phyloP scores from a whole-genome alignment of 352 stramenopile genomes.

The Globisporangium canariense region DNA sequence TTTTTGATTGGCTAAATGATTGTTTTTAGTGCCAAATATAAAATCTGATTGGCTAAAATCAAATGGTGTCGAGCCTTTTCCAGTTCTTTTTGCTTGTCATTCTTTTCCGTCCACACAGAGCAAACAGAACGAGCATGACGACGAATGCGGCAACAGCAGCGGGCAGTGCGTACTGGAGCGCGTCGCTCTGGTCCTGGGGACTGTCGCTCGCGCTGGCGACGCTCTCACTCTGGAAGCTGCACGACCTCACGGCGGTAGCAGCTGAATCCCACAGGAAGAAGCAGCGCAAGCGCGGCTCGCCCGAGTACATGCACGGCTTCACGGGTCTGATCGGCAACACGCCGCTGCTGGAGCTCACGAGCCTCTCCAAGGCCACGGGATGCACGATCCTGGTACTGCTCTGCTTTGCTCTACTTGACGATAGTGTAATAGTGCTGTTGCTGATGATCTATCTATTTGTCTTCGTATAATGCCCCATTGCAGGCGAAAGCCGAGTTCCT shows the following conservation, averaged over 20 bases:
- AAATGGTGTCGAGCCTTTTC: conserved; percentile 12
- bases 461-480: not conserved
- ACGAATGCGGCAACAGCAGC: conserved; percentile 20
- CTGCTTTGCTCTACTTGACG: not conserved
- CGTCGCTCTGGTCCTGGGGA: conserved; percentile 52
- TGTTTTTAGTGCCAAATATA: not conserved
- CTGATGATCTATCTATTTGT: not conserved
- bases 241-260: conserved; percentile 35
- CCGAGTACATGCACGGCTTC: conserved; percentile 50
- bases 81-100: conserved; percentile 1
- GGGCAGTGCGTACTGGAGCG: conserved; percentile 25
- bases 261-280: conserved; percentile 21
- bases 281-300: conserved; percentile 18
- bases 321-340: conserved; percentile 92
- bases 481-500: conserved; percentile 95
- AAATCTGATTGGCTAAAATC: conserved; percentile 42
- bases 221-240: conserved; percentile 68
- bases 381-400: conserved; percentile 82
- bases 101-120: not conserved
- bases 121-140: not conserved
- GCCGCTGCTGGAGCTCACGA: conserved; percentile 88
- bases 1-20: conserved; percentile 21
- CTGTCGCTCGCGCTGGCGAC: conserved; percentile 55
- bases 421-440: conserved; percentile 1
- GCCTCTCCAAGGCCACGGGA: conserved; percentile 87